These are phyloP conservation scores for Cercophora sp. DNA, from an alignment of 495 filamentous ascomycete genomes.

Conservation along the genomic window DNA sequence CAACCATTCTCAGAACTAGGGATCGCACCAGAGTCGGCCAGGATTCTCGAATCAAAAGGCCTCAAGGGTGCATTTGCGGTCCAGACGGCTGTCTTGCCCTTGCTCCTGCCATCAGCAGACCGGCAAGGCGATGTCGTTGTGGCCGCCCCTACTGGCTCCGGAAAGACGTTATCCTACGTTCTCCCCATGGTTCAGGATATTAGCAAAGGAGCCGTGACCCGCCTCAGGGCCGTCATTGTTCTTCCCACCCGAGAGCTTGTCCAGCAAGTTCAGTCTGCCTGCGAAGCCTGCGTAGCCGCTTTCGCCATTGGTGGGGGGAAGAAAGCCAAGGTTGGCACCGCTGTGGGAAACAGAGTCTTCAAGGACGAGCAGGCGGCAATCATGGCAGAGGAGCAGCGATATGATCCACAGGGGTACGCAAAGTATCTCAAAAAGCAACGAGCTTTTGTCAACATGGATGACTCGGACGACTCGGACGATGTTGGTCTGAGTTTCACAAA, in stretches of 20 bases:
- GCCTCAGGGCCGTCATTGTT: conserved; percentile 72
- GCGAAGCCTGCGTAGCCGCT: conserved; percentile 57
- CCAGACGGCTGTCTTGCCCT: conserved; percentile 74
- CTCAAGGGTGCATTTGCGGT: conserved; percentile 79
- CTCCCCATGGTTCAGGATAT: conserved; percentile 80
- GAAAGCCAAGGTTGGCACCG: conserved; percentile 70
- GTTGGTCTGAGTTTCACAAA: background rate
- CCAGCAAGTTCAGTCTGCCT: conserved; percentile 69
- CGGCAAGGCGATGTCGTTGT: conserved; percentile 74
- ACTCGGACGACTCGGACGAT: conserved; percentile 20
- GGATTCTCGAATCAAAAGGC: conserved; percentile 59
- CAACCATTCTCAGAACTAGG: conserved; percentile 61
- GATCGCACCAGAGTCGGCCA: conserved; percentile 32
- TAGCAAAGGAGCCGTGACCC: conserved; percentile 52
- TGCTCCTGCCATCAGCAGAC: conserved; percentile 58
- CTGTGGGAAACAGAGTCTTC: conserved; percentile 73
- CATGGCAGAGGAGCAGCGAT: conserved; percentile 55
- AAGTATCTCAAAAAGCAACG: conserved; percentile 21
- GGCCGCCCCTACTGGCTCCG: conserved; percentile 86
- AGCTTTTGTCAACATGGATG: conserved; percentile 17
- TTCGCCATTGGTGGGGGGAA: conserved; percentile 49
- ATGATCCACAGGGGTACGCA: conserved; percentile 32
- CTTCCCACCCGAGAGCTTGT: conserved; percentile 90
- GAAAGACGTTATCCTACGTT: conserved; percentile 87
- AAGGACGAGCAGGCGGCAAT: conserved; percentile 68